phyloP scores from a whole-genome alignment of 306 rosid genomes.

The Abrus pulchellus region DNA sequence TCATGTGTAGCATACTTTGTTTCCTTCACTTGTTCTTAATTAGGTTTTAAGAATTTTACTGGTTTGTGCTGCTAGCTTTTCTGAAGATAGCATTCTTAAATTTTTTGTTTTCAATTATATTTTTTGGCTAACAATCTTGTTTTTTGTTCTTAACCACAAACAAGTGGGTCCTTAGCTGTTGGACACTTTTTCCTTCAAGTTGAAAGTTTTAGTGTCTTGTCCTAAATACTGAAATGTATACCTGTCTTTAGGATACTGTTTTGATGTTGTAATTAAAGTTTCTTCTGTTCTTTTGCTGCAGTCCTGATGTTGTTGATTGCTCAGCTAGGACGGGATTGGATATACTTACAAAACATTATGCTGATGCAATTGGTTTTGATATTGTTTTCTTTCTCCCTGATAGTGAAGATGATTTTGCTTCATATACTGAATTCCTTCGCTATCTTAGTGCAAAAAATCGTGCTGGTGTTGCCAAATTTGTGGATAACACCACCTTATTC shows the following conservation, averaged over 20 bases:
- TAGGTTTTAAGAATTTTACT: conserved; percentile 28
- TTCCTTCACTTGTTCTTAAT: neutral
- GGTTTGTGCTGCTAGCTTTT: conserved; percentile 23
- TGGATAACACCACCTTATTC: conserved; percentile 87
- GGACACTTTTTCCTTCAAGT: neutral
- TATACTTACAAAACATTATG: conserved; percentile 87
- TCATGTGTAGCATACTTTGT: neutral
- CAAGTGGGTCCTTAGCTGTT: neutral
- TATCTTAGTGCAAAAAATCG: conserved; percentile 91
- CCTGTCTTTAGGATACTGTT: conserved; percentile 22
- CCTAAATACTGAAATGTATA: conserved; percentile 24
- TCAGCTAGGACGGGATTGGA: conserved; percentile 99
- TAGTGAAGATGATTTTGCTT: conserved; percentile 98
- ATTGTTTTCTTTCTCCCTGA: conserved; percentile 96
- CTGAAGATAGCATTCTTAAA: neutral
- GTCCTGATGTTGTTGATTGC: conserved; percentile 95
- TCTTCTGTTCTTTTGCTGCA: conserved; percentile 62
- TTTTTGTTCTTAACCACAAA: neutral
- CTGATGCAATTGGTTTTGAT: conserved; percentile 93
- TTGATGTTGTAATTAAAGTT: conserved; percentile 41
- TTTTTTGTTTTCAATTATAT: neutral
- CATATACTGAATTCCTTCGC: conserved; percentile 97
- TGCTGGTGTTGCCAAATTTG: conserved; percentile 99
- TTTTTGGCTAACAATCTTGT: neutral
- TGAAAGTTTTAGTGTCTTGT: conserved; percentile 13